Evolutionary conservation across 768 basidiomycete species (phyloP).

Genomic region (Trametopsis cervina): DNA sequence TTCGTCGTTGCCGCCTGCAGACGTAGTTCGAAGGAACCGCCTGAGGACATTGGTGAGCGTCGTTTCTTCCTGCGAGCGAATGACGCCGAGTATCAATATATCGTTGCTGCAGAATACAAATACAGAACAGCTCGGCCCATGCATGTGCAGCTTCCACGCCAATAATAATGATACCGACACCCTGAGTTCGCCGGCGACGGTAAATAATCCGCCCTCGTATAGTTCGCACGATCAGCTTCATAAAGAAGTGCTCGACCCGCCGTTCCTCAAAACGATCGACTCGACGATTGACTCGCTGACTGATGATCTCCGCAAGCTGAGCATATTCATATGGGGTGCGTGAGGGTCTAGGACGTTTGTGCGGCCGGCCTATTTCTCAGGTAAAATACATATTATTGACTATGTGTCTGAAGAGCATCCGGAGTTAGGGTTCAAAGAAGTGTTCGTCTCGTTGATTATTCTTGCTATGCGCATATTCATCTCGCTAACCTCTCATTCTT

Average conservation of each 20-base stretch:
- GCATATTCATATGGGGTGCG: conserved; percentile 68
- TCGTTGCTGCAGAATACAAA: too few species aligned
- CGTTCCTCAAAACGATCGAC: conserved; percentile 49
- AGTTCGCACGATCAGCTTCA: conserved; percentile 4
- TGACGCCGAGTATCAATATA: too few species aligned
- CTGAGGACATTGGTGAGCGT: too few species aligned
- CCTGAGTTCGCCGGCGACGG: too few species aligned
- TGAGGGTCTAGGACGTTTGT: conserved; percentile 1
- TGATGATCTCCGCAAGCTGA: conserved; percentile 51
- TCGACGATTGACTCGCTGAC: conserved; percentile 43
- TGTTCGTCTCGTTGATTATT: conserved; percentile 30
- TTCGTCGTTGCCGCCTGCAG: too few species aligned
- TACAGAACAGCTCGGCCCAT: too few species aligned
- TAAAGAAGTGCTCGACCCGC: conserved; percentile 17
- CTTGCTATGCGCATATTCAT: too few species aligned
- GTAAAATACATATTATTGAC: too few species aligned
- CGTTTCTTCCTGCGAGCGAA: too few species aligned
- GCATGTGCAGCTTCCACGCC: too few species aligned
- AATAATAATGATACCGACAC: too few species aligned
- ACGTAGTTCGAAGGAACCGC: too few species aligned
- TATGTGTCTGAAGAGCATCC: conserved; percentile 11
- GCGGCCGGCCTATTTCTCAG: neutral
- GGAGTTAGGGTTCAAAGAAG: conserved; percentile 45
- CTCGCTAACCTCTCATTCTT: neutral
- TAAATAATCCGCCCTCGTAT: conserved; percentile 23